A percentile compares a stretch with the other conserved stretches of the same genome.
phyloP scores from a whole-genome alignment of 2,329 filamentous ascomycete genomes.

The Microascus cirrosus region DNA sequence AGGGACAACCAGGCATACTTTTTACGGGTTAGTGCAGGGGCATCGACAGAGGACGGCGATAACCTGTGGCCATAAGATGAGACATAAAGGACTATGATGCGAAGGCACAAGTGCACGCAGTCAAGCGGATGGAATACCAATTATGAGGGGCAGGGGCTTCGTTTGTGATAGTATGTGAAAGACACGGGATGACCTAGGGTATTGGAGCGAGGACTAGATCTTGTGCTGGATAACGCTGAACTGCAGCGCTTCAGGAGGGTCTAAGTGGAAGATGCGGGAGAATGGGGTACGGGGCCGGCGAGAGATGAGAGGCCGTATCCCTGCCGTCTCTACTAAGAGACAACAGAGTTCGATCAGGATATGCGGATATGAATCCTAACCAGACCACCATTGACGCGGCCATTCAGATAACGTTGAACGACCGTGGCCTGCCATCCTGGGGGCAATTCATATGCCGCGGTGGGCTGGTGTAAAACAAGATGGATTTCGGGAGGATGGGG shows the following conservation, averaged over 20 bases:
- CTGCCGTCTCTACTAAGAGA: background rate
- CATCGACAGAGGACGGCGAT: background rate
- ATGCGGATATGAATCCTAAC: background rate
- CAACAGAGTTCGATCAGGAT: background rate
- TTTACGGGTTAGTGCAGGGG: background rate
- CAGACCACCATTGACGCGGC: background rate
- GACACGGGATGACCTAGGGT: background rate
- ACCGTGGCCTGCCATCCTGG: background rate
- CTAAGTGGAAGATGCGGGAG: background rate
- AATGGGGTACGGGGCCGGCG: background rate
- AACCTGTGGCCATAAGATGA: background rate
- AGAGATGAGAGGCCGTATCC: background rate
- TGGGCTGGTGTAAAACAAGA: background rate
- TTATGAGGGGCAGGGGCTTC: background rate
- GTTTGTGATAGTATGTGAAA: background rate
- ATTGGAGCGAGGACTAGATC: background rate
- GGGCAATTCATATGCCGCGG: background rate
- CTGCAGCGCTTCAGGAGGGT: background rate
- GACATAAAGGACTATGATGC: background rate
- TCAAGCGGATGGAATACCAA: background rate
- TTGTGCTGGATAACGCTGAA: background rate
- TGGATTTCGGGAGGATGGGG: no score
- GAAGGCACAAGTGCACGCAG: background rate
- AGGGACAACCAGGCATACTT: background rate
- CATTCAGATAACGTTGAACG: background rate